Conservation (phyloP, 192 early-diverging fungal genomes). For the Rhizoclosmatium globosum region DNA sequence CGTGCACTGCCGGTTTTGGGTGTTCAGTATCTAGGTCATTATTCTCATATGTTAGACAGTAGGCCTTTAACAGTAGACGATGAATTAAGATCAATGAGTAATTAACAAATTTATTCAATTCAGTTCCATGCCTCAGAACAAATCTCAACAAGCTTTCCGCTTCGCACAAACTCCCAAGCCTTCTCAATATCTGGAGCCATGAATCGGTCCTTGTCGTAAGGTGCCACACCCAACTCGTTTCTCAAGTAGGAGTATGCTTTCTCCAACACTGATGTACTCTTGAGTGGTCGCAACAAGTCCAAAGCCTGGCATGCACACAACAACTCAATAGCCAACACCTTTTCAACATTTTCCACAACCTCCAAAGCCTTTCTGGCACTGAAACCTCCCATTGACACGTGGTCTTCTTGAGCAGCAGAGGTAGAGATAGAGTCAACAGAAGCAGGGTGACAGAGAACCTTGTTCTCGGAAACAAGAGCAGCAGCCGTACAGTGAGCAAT, state of each 20-base stretch:
- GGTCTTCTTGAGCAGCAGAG: slow-evolving; percentile 27
- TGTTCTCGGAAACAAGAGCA: slow-evolving; percentile 37
- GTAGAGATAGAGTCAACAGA: slow-evolving; percentile 35
- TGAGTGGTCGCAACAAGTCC: slow-evolving; percentile 32
- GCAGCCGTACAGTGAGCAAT: slow-evolving; percentile 41
- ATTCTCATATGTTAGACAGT: too few species aligned
- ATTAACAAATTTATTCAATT: background rate
- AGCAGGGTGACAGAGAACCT: slow-evolving; percentile 33
- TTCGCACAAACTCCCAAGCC: slow-evolving; percentile 18
- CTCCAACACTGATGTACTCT: slow-evolving; percentile 24
- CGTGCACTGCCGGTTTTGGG: too few species aligned
- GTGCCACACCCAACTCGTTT: slow-evolving; percentile 4
- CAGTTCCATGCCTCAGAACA: slow-evolving; percentile 5
- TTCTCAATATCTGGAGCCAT: slow-evolving; percentile 36
- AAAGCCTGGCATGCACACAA: slow-evolving; percentile 33
- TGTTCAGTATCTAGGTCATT: too few species aligned
- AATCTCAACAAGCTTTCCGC: slow-evolving; percentile 30
- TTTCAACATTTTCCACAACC: slow-evolving; percentile 38
- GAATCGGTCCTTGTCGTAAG: slow-evolving; percentile 29
- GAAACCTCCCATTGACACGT: slow-evolving; percentile 38
- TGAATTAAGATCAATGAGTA: too few species aligned
- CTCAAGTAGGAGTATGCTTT: slow-evolving; percentile 26
- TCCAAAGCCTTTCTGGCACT: slow-evolving; percentile 30
- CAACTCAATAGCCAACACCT: slow-evolving; percentile 38
- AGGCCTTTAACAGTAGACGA: too few species aligned